phyloP scores from a whole-genome alignment of 768 basidiomycete species.

The Lactarius quietus region DNA sequence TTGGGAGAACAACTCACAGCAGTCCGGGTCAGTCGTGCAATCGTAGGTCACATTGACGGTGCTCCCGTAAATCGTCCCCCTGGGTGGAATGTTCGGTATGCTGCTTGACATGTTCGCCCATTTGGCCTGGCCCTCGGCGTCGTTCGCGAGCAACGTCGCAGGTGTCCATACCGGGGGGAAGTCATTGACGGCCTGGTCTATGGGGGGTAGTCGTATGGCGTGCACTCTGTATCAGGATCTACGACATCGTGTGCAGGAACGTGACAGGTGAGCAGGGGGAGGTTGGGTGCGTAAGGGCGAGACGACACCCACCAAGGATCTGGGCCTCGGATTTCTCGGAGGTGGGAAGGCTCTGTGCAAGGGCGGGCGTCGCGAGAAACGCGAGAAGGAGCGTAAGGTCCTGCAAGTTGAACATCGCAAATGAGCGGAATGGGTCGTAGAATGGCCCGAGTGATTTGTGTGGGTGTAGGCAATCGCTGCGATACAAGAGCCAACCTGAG shows the following conservation, averaged over 20 bases:
- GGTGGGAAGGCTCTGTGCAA: conserved; percentile 14
- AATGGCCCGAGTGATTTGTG: background rate
- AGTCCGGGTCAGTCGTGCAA: conserved; percentile 22
- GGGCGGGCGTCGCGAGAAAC: conserved; percentile 1
- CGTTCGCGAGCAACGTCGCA: conserved; percentile 19
- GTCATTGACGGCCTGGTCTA: background rate
- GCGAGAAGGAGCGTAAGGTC: background rate
- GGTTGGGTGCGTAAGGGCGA: background rate
- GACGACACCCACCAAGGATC: conserved; percentile 11
- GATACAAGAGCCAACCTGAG: no score
- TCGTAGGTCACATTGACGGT: conserved; percentile 11
- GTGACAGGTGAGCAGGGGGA: background rate
- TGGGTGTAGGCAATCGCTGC: background rate
- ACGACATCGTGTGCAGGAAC: background rate
- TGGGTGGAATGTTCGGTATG: conserved; percentile 48
- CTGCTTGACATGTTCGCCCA: conserved; percentile 42
- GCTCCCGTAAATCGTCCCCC: conserved; percentile 25
- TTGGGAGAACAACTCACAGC: conserved; percentile 17
- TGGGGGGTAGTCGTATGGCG: conserved; percentile 20
- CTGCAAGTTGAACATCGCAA: background rate
- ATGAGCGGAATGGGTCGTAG: background rate
- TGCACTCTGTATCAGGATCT: conserved; percentile 23
- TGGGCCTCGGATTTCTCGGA: conserved; percentile 23
- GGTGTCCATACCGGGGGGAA: conserved; percentile 20
- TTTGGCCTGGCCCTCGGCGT: conserved; percentile 30